phyloP scores from a whole-genome alignment of 2,329 filamentous ascomycete genomes.

The Colletotrichum zoysiae region DNA sequence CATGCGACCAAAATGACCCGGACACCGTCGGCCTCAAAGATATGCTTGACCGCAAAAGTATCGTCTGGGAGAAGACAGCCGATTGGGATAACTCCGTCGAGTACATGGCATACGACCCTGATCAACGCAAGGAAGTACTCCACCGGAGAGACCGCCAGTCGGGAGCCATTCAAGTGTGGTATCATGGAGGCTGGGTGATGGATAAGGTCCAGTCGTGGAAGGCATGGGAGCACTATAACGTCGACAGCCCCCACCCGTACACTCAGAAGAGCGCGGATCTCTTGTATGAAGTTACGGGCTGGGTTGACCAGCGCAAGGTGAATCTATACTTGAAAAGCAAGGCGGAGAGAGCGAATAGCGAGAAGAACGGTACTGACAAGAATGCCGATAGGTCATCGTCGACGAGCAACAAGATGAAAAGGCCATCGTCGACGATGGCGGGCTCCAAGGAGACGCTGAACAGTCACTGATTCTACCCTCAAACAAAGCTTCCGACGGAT shows the following conservation, averaged over 20 bases:
- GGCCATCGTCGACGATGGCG: conserved; percentile 32
- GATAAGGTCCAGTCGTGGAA: conserved; percentile 17
- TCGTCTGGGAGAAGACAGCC: conserved; percentile 32
- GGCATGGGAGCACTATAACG: conserved; percentile 40
- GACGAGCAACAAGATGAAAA: no score
- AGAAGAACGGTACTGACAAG: conserved; percentile 15
- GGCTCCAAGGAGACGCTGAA: conserved; percentile 40
- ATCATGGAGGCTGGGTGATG: conserved; percentile 29
- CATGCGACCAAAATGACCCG: conserved; percentile 7
- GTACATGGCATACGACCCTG: conserved; percentile 28
- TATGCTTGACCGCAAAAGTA: conserved; percentile 19
- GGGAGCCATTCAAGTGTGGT: conserved; percentile 26
- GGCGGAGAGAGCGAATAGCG: not conserved
- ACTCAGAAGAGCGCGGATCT: conserved; percentile 40
- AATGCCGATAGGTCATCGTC: conserved; percentile 6
- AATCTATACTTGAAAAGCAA: conserved; percentile 45
- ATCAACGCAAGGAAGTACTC: conserved; percentile 23
- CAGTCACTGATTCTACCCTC: conserved; percentile 43
- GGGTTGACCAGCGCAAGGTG: conserved; percentile 45
- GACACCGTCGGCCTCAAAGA: conserved; percentile 13
- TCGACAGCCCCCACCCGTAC: conserved; percentile 24
- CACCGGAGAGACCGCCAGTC: conserved; percentile 30
- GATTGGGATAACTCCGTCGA: conserved; percentile 21
- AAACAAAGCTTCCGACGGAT: not conserved
- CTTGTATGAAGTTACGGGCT: conserved; percentile 42